Evolutionary conservation across 176 grass and related monocot genomes (phyloP), one percentile per base, ranked within the genome.

Genomic region (Rhynchospora pubera): DNA sequence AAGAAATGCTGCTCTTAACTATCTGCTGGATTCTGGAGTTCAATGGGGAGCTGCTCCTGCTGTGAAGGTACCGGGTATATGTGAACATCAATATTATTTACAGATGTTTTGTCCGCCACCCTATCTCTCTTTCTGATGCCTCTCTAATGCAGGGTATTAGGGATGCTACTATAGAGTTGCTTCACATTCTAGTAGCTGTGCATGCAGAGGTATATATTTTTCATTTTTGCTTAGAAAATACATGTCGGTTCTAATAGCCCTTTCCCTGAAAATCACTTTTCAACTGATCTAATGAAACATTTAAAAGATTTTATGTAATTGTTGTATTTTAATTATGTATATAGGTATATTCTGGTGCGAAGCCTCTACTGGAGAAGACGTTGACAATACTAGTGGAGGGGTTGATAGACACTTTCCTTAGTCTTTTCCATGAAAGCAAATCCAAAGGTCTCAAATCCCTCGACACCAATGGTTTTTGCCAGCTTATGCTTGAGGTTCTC

Each of bases 341-440:
- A 74, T 82, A 99, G 97, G 89, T 99, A 16, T 99, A 91, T 63
- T 85, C 87, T 65, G 89, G 91, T 86, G 97, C 93, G 67, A 93
- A 89, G 84, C 97, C 97, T 90, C 88, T 99, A 85, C 78, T 99
- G 84, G 89, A 93, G 64, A 99, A 99, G 83, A 87, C 87, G 9
- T 84, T 96, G 88, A 86, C 83, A 84, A 91, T 95, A 87, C 87
- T 99, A 39, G 91, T 99, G 1, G 97, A 99, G 79, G 97, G 93
- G 62, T 90, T 99, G 83, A 87, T 99, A 3, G 97, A 99, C 77
- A 95, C 90, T 70, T 99, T 91, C 80, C 89, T 93, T 46, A 91
- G 93, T 86, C 82, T 96, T 91, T 99, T 99, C 66, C 88, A 99
- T 86, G 97, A 96, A 83, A 91, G 91, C 74, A 95, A 91, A 85